Percentiles rank a stretch among this genome's conserved stretches.
phyloP scores from a whole-genome alignment of 139 green algal species.

The Limnomonas spitsbergensis region DNA sequence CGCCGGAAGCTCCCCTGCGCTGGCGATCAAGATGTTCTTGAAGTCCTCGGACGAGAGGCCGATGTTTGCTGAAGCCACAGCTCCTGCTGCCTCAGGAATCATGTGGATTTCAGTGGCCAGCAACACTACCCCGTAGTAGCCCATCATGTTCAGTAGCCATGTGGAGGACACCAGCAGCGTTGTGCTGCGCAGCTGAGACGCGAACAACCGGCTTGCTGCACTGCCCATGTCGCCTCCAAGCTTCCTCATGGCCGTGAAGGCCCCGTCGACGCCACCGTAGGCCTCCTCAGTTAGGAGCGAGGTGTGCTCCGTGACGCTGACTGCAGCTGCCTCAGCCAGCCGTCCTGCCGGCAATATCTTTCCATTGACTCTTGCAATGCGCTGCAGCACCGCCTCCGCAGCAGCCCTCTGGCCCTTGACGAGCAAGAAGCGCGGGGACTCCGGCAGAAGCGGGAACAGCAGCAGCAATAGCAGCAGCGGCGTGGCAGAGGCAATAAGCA shows the following conservation, averaged over 20 bases:
- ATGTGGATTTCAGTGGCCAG: neutral
- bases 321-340: neutral
- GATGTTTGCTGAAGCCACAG: neutral
- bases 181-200: neutral
- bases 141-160: slow-evolving; percentile 1
- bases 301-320: neutral
- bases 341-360: neutral
- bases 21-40: neutral
- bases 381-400: neutral
- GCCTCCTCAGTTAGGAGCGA: neutral
- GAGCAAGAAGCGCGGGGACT: neutral
- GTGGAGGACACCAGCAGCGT: neutral
- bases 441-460: neutral
- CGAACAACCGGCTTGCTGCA: neutral
- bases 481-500: neutral
- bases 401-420: neutral
- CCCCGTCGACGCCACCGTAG: neutral
- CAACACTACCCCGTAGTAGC: neutral
- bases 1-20: neutral
- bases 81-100: neutral
- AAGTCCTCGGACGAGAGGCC: neutral
- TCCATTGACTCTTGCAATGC: neutral
- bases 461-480: neutral
- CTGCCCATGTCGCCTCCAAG: neutral
- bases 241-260: neutral